These are phyloP conservation scores for Bromus sterilis DNA, from an alignment of 176 grass and related monocot species.

Conservation along the genomic window DNA sequence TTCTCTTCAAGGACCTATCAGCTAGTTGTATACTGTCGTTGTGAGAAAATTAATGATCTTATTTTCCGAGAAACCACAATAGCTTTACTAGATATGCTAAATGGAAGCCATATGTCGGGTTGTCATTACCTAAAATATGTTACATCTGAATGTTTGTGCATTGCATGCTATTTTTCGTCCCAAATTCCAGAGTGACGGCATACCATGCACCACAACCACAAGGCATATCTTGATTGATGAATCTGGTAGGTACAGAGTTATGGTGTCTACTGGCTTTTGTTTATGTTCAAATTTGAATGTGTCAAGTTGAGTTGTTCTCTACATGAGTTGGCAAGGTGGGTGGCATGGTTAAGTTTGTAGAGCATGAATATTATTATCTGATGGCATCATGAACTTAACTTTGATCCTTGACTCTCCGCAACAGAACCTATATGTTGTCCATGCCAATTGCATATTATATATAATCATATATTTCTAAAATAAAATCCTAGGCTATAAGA, in stretches of 20 bases:
- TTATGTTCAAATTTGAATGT: background rate
- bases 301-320: background rate
- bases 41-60: background rate
- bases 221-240: background rate
- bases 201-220: background rate
- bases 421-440: too few relatives aligned
- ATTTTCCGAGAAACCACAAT: background rate
- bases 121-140: background rate
- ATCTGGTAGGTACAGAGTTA: background rate
- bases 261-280: background rate
- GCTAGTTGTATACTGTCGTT: background rate
- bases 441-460: too few relatives aligned
- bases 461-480: too few relatives aligned
- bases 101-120: background rate
- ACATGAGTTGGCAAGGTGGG: background rate
- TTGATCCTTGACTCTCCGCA: background rate
- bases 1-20: background rate
- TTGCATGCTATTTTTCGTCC: background rate
- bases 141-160: background rate
- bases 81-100: background rate
- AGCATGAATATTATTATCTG: background rate
- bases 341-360: background rate
- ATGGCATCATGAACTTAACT: background rate
- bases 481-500: too few relatives aligned
- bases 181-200: background rate